Base-by-base conservation (phyloP, 2,329 filamentous ascomycete species). In the Paecilomyces sp. region DNA sequence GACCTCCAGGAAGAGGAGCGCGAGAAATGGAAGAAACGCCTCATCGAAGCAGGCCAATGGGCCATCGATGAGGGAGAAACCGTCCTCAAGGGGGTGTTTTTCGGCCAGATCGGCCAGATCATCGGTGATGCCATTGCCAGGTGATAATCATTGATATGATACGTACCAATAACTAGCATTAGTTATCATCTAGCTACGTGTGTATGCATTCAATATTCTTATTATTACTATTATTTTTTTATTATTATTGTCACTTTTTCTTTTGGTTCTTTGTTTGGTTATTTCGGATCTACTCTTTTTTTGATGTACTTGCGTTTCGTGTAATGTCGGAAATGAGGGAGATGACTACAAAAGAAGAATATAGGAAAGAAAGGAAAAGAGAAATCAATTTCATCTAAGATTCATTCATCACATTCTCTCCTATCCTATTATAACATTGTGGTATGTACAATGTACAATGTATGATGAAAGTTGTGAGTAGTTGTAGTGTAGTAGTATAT, bases 61-160 rank as follows among this genome's bases (percentile, higher is more conserved):
- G 84, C 84, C n/a, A 86, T 88, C 70, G 81, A 85, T 41, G 89
- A 93, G 80, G 89, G 90, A 2, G 90, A 93, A 77, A 81, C 80
- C 9, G 84, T 94, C 31, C 83, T 95, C 65, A 86, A 87, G 74
- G 89, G 90, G 2, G 83, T 95, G 33, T 77, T 95, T 63, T 95
- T 95, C 75, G 84, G 86, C 22, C 84, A 91, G 74, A 79, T 90
- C 64, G 88, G 83, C 1, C 88, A 84, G 41, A 47, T 47, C 1
- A 76, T 81, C 57, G 84, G 89, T 15, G 83, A 85, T 59, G 58
- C 52, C 53, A 60, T 60, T 56, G 53, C 57, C 24, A 57, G 54
- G 8, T 25, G 28, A 52, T 31, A 15, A 50, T 51, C 52, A 41
- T 2, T 58, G 24, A 12, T 55, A 31, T 18, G 24, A 56, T 24